These are phyloP conservation scores for Pilasporangium apinafurcum DNA, from an alignment of 352 stramenopile species.

Conservation along the genomic window DNA sequence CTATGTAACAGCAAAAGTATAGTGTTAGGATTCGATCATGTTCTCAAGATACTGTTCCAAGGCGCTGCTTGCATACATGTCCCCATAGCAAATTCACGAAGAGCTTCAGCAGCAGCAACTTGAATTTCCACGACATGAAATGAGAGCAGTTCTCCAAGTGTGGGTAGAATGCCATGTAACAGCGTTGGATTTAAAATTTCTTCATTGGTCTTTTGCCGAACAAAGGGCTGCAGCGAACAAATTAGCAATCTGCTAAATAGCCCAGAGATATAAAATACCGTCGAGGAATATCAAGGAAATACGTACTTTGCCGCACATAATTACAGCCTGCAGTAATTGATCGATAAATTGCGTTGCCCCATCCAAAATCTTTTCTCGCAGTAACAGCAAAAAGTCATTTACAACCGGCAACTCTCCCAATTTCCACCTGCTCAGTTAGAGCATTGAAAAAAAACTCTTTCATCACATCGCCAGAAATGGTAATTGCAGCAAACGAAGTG, in stretches of 20 bases:
- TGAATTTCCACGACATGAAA: slow-evolving; percentile 58
- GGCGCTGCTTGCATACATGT: slow-evolving; percentile 32
- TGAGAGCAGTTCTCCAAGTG: slow-evolving; percentile 49
- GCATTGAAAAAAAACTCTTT: neutral
- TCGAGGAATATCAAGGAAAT: neutral
- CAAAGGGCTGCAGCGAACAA: slow-evolving; percentile 37
- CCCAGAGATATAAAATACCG: neutral
- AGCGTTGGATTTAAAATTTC: slow-evolving; percentile 58
- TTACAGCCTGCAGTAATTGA: slow-evolving; percentile 31
- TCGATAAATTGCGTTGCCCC: slow-evolving; percentile 30
- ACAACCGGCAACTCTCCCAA: slow-evolving; percentile 57
- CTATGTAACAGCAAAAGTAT: slow-evolving; percentile 6
- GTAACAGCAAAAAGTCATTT: slow-evolving; percentile 41
- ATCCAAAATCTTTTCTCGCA: slow-evolving; percentile 51
- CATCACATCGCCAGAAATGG: neutral
- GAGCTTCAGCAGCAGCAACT: slow-evolving; percentile 43
- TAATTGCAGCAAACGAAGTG: neutral
- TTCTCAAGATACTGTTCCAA: neutral
- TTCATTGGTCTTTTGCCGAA: slow-evolving; percentile 72
- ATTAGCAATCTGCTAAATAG: slow-evolving; percentile 3
- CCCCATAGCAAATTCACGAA: slow-evolving; percentile 55
- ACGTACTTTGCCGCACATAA: slow-evolving; percentile 36
- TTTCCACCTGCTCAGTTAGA: slow-evolving; percentile 42
- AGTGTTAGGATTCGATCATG: neutral
- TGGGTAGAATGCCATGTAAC: slow-evolving; percentile 36